Evolutionary conservation across 2,329 filamentous ascomycete genomes (phyloP), one percentile per base, ranked within the genome.

Genomic region (Penicillium sp.): DNA sequence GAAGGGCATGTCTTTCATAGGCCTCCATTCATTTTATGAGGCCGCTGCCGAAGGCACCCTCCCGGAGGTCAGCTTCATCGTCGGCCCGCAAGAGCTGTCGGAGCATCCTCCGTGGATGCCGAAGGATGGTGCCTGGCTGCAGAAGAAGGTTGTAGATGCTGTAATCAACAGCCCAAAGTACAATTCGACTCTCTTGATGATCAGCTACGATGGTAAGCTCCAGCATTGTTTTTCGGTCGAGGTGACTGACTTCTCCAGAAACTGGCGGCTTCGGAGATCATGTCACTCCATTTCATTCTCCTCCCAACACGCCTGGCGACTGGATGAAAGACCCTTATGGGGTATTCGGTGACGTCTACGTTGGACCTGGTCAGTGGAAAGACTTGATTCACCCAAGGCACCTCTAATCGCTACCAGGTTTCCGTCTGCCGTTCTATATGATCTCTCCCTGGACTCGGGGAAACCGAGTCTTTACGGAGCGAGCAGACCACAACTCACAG

Each of bases 251-350:
- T 7, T 12, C 8, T 17, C 47, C 55, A 64, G 71, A 78, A 53
- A 71, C 70, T 2, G 74, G 74, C 30, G 74, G 74, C 17, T 76
- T 66, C 56, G 73, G 72, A 9, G 74, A 77, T 41, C 72, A 76
- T 41, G 73, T 77, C 2, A 57, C 63, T n/a, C 74, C 73, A 0
- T 71, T 69, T 46, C 67, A 73, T 37, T 66, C 73, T 0, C 70
- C 72, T 7, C 53, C 62, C 3, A 70, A 67, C 16, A 75, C 73
- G 0, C 46, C 69, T 0, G 74, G 72, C 2, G 73, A 77, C 48
- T 77, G 74, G 73, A 60, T 72, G 29, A 55, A 74, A 34, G 71
- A 71, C 38, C 66, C 67, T 0, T 63, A 66, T 37, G 62, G 59
- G 6, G 22, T 56, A 1, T 66, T 67, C 35, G 67, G 67, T n/a